phyloP scores from a whole-genome alignment of 1,284 basidiomycete genomes.

The Trichosporon asahii region DNA sequence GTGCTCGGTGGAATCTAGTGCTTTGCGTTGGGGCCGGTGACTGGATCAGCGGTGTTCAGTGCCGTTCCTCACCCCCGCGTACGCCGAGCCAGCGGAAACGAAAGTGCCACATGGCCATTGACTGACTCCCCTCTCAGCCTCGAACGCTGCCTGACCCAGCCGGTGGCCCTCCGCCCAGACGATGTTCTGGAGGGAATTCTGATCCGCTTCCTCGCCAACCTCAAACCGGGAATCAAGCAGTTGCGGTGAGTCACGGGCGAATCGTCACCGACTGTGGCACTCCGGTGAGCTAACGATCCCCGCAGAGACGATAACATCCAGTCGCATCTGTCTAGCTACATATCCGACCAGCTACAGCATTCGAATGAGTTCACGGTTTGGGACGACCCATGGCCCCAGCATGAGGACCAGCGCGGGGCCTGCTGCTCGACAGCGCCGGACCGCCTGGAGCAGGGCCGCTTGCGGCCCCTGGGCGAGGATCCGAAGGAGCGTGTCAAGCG shows the following conservation, averaged over 20 bases:
- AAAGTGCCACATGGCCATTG: conserved; percentile 19
- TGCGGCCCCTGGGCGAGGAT: conserved; percentile 39
- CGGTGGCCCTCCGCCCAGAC: conserved; percentile 45
- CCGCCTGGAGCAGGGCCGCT: conserved; percentile 33
- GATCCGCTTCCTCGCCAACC: conserved; percentile 42
- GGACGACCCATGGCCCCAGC: conserved; percentile 44
- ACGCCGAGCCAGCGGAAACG: conserved; percentile 5
- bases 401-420: conserved; percentile 39
- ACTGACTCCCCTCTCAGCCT: conserved; percentile 31
- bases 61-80: not conserved
- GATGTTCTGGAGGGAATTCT: conserved; percentile 46
- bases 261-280: not conserved
- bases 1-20: not conserved
- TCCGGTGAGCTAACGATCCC: not conserved
- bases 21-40: conserved; percentile 1
- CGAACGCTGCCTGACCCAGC: conserved; percentile 38
- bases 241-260: conserved; percentile 32
- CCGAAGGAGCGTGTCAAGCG: conserved; percentile 23
- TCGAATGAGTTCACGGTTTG: conserved; percentile 47
- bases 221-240: conserved; percentile 35
- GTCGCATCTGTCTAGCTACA: conserved; percentile 39
- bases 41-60: conserved; percentile 2
- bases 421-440: conserved; percentile 36
- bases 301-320: conserved; percentile 33
- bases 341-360: conserved; percentile 34